These are phyloP conservation scores for Diaporthe sp. DNA, from an alignment of 2,329 filamentous ascomycete species.

Conservation along the genomic window DNA sequence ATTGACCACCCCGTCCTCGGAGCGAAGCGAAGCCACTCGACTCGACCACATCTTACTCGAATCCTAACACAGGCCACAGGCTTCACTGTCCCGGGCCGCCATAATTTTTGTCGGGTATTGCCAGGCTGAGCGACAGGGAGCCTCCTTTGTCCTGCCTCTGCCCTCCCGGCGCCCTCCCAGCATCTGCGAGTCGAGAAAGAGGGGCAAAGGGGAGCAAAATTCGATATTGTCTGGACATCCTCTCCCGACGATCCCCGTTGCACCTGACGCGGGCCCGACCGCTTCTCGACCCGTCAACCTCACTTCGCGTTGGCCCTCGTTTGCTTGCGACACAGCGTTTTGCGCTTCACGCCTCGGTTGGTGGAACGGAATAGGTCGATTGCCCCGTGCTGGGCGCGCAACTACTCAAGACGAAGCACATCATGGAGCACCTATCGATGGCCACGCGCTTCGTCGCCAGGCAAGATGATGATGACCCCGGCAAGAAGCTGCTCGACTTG, in stretches of 20 bases:
- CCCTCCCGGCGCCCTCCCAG: background rate
- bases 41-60: background rate
- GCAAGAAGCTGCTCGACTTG: slow-evolving; percentile 60
- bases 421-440: slow-evolving; percentile 32
- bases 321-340: background rate
- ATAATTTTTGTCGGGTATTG: background rate
- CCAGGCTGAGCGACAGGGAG: slow-evolving; percentile 21
- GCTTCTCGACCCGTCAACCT: background rate
- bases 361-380: slow-evolving; percentile 17
- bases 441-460: slow-evolving; percentile 38
- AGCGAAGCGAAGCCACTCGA: slow-evolving; percentile 25
- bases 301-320: background rate
- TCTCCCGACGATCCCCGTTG: background rate
- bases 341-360: background rate
- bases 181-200: slow-evolving; percentile 9
- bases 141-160: slow-evolving; percentile 3
- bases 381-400: slow-evolving; percentile 32
- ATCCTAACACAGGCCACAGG: background rate
- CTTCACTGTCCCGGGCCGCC: background rate
- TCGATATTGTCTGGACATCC: background rate
- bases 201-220: slow-evolving; percentile 26
- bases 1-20: slow-evolving; percentile 6
- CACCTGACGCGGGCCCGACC: background rate
- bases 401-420: slow-evolving; percentile 33
- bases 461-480: slow-evolving; percentile 48